These are phyloP conservation scores for Geosmithia morbida DNA, from an alignment of 2,329 filamentous ascomycete species.

Conservation along the genomic window DNA sequence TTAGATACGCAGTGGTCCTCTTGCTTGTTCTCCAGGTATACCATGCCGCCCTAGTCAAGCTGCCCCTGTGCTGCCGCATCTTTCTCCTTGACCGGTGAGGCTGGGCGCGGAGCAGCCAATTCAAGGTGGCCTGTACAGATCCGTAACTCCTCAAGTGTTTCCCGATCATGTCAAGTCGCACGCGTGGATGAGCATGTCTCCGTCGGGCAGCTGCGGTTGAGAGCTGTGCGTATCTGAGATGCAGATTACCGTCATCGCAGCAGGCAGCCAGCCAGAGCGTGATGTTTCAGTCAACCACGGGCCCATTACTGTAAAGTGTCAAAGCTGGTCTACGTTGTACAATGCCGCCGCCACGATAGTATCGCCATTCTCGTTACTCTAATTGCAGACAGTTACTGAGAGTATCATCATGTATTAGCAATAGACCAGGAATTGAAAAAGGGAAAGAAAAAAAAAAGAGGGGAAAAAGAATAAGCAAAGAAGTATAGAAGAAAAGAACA, in stretches of 20 bases:
- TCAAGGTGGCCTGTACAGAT: constrained; percentile 16
- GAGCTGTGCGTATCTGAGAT: constrained; percentile 30
- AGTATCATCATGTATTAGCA: too few species aligned
- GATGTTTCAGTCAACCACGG: too few species aligned
- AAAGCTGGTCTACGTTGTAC: too few species aligned
- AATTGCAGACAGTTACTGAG: too few species aligned
- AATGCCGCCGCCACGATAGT: too few species aligned
- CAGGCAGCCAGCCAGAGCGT: too few species aligned
- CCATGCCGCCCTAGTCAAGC: constrained; percentile 7
- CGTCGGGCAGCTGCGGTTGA: constrained; percentile 20
- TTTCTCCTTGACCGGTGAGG: constrained; percentile 20
- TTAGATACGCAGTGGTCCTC: not conserved
- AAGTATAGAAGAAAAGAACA: too few species aligned
- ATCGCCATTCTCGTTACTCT: too few species aligned
- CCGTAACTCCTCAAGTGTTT: constrained; percentile 23
- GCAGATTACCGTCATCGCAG: constrained; percentile 20
- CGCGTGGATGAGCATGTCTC: constrained; percentile 31
- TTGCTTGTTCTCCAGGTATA: constrained; percentile 10
- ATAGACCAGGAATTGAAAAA: too few species aligned
- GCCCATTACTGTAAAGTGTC: too few species aligned
- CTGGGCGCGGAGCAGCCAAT: constrained; percentile 25
- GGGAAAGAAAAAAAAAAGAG: too few species aligned
- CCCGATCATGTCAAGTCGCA: constrained; percentile 30
- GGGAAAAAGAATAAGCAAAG: too few species aligned
- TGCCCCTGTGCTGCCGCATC: not conserved